Evolutionary conservation across 768 basidiomycete genomes (phyloP).

Genomic region (Lactifluus pinguis): DNA sequence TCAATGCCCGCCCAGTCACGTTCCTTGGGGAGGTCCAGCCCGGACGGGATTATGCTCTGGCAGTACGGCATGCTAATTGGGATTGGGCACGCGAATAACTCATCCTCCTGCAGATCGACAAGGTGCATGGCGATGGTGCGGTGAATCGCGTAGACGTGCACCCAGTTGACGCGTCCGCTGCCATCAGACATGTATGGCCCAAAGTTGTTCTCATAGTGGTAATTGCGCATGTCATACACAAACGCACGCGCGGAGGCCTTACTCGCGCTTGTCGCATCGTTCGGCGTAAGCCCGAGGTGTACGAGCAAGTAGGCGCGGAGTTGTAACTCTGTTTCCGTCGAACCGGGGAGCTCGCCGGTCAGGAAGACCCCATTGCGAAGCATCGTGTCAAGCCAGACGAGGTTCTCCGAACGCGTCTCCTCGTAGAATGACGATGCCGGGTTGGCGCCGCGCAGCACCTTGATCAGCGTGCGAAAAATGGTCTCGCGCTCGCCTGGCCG

Average conservation of each 20-base stretch:
- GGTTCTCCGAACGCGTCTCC: slow-evolving; percentile 37
- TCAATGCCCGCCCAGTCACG: slow-evolving; percentile 52
- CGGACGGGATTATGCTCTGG: slow-evolving; percentile 39
- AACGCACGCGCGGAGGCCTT: slow-evolving; percentile 40
- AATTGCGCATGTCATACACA: slow-evolving; percentile 57
- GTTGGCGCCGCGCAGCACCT: slow-evolving; percentile 36
- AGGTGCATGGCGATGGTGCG: slow-evolving; percentile 49
- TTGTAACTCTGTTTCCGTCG: slow-evolving; percentile 33
- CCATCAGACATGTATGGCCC: slow-evolving; percentile 48
- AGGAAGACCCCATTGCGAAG: slow-evolving; percentile 39
- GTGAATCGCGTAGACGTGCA: slow-evolving; percentile 45
- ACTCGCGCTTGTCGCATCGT: slow-evolving; percentile 29
- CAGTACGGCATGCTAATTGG: slow-evolving; percentile 46
- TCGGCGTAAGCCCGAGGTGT: slow-evolving; percentile 44
- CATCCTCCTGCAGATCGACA: slow-evolving; percentile 31
- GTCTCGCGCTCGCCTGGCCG: slow-evolving; percentile 35
- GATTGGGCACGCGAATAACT: slow-evolving; percentile 24
- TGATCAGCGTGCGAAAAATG: slow-evolving; percentile 42
- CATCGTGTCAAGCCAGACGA: slow-evolving; percentile 41
- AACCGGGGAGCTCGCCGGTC: slow-evolving; percentile 22
- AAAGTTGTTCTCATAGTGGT: slow-evolving; percentile 39
- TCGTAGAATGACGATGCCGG: slow-evolving; percentile 26
- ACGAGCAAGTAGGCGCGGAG: slow-evolving; percentile 46
- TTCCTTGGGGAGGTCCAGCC: slow-evolving; percentile 29
- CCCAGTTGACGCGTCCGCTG: slow-evolving; percentile 46